Evolutionary conservation across 106 monocot genomes (phyloP).

Genomic region (Dioscorea dumetorum): DNA sequence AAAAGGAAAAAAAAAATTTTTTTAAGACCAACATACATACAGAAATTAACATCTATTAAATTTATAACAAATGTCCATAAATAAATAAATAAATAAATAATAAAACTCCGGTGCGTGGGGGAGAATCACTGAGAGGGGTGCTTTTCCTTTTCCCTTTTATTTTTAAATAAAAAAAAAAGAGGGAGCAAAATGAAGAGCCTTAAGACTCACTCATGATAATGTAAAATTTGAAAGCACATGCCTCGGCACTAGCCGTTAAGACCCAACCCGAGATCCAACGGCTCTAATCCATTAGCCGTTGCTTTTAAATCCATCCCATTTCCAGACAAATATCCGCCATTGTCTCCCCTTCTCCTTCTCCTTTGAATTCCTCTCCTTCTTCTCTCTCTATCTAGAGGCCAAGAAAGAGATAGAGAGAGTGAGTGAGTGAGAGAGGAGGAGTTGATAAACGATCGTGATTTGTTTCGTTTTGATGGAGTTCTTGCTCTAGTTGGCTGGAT

Average conservation of each 20-base stretch:
- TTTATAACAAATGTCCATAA: too few species aligned
- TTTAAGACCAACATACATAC: too few species aligned
- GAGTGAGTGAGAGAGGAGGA: neutral
- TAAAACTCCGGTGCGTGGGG: too few species aligned
- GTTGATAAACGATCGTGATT: neutral
- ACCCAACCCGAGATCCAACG: constrained; percentile 23
- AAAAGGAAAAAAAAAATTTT: too few species aligned
- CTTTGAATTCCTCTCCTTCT: neutral
- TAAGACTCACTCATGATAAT: too few species aligned
- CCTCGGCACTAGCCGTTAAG: constrained; percentile 19
- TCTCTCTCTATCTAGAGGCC: neutral
- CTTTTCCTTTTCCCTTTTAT: too few species aligned
- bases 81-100: too few species aligned
- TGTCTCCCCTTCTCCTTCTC: neutral
- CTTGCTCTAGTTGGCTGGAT: neutral
- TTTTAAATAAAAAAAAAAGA: too few species aligned
- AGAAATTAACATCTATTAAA: too few species aligned
- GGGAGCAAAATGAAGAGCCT: too few species aligned
- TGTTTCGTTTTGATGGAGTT: neutral
- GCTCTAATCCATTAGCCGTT: constrained; percentile 33
- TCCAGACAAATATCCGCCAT: constrained; percentile 9
- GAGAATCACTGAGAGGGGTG: too few species aligned
- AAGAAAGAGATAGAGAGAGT: constrained; percentile 12
- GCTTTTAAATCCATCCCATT: constrained; percentile 1
- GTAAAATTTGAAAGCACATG: constrained; percentile 16